A percentile compares a stretch with the other conserved stretches of the same genome.
Evolutionary conservation across 257 asterid species (phyloP).

Genomic region (Plantago elongata): DNA sequence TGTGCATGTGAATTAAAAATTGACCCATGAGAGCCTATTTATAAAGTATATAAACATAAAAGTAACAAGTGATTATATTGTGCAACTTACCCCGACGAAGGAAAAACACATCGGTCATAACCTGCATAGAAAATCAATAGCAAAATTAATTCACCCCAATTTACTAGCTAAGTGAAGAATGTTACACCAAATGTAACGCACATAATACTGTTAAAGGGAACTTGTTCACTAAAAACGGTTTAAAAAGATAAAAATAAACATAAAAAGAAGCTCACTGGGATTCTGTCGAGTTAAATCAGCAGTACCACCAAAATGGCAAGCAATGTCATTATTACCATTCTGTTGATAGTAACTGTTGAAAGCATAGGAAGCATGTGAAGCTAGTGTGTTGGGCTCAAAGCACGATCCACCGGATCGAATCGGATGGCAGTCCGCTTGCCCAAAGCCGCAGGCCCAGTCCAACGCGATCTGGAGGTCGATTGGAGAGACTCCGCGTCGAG

Average conservation of each 20-base stretch:
- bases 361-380: constrained; percentile 73
- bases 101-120: constrained; percentile 44
- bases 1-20: no score
- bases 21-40: no score
- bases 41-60: no score
- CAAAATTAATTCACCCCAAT: not conserved
- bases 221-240: not conserved
- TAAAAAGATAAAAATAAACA: not conserved
- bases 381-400: constrained; percentile 53
- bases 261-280: constrained; percentile 45
- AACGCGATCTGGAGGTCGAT: constrained; percentile 56
- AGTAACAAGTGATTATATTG: not conserved
- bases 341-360: constrained; percentile 78
- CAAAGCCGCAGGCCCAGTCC: constrained; percentile 85
- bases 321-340: constrained; percentile 66
- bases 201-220: not conserved
- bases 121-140: constrained; percentile 29
- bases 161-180: not conserved
- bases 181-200: no score
- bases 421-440: constrained; percentile 52
- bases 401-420: constrained; percentile 73
- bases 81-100: constrained; percentile 39
- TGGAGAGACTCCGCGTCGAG: constrained; percentile 45
- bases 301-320: constrained; percentile 87
- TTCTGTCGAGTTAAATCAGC: constrained; percentile 44